Evolutionary conservation across 164 flowering plant genomes (phyloP).

Genomic region (Macadamia tetraphylla): DNA sequence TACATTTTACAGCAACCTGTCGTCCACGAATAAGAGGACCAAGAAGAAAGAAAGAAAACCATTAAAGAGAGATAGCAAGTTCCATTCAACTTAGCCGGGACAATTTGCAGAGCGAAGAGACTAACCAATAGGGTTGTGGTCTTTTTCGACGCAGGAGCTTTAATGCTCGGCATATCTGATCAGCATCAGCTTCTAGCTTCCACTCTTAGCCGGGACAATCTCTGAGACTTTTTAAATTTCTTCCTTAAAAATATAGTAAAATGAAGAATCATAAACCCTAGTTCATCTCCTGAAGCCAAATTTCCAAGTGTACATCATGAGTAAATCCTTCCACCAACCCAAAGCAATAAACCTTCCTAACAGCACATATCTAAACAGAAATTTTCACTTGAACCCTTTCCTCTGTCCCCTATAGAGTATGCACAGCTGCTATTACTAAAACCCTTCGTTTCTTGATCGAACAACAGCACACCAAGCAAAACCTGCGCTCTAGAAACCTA

Average conservation of each 20-base stretch:
- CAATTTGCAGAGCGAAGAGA: slow-evolving; percentile 4
- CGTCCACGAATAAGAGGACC: slow-evolving; percentile 1
- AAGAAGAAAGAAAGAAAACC: background rate
- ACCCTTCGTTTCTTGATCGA: background rate
- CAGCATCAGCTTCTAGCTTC: slow-evolving; percentile 14
- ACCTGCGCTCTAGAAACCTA: background rate
- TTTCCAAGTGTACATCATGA: background rate
- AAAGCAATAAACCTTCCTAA: slow-evolving; percentile 2
- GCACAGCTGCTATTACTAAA: background rate
- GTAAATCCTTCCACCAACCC: background rate
- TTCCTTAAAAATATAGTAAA: background rate
- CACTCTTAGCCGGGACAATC: background rate
- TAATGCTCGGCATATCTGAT: slow-evolving; percentile 62
- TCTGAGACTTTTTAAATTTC: background rate
- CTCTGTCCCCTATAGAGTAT: background rate
- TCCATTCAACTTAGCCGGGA: background rate
- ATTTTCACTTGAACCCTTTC: background rate
- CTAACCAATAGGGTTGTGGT: slow-evolving; percentile 66
- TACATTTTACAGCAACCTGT: slow-evolving; percentile 86
- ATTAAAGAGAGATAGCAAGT: background rate
- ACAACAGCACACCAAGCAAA: background rate
- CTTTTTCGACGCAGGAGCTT: slow-evolving; percentile 66
- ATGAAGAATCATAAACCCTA: background rate
- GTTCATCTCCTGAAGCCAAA: slow-evolving; percentile 2
- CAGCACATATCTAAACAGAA: background rate